A percentile compares a stretch with the other conserved stretches of the same genome.
These are phyloP conservation scores for Solanum lycopersicoides DNA, from an alignment of 257 asterid species.

Conservation along the genomic window DNA sequence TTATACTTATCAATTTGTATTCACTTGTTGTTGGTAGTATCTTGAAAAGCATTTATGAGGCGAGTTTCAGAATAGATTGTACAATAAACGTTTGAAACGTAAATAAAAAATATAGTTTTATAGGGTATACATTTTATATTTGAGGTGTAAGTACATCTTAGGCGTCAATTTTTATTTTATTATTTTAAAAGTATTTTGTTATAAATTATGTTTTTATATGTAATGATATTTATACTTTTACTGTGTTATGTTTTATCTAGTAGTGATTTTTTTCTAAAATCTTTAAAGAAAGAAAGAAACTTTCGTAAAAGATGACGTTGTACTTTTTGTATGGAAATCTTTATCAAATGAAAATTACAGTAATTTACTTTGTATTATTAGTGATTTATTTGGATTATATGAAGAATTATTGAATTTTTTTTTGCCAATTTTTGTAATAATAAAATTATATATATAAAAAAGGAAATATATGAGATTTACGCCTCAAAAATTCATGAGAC, in stretches of 20 bases:
- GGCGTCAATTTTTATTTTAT: too few species aligned
- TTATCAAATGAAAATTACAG: background rate
- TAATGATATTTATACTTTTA: background rate
- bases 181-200: too few species aligned
- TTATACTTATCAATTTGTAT: background rate
- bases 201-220: background rate
- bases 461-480: background rate
- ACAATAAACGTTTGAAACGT: too few species aligned
- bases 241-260: too few species aligned
- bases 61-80: background rate
- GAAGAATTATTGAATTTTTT: background rate
- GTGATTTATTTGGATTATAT: too few species aligned
- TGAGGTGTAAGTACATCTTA: background rate
- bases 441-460: too few species aligned
- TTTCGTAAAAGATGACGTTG: too few species aligned
- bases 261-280: background rate
- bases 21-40: background rate
- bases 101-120: too few species aligned
- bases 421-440: too few species aligned
- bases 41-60: background rate
- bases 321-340: too few species aligned
- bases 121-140: background rate
- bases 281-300: background rate
- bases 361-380: too few species aligned
- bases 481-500: too few species aligned